Evolutionary conservation across 139 green algal genomes (phyloP), one percentile per base, ranked within the genome.

Genomic region (Chlamydomonas sp.): DNA sequence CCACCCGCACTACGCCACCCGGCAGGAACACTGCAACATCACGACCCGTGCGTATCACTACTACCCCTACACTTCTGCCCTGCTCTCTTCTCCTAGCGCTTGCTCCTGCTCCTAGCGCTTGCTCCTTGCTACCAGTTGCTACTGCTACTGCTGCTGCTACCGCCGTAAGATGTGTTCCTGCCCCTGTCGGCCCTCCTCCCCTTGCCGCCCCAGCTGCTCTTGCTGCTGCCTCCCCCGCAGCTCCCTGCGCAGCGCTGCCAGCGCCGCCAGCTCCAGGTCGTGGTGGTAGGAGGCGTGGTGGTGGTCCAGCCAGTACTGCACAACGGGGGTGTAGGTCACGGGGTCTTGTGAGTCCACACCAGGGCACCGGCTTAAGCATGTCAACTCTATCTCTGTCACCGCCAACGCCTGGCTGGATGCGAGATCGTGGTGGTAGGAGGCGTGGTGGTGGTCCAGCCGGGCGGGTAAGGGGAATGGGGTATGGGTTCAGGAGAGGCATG

Each of bases 291-390:
- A 91, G 49, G 89, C 88, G 79, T 96, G 93, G 72, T 94, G 93
- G 78, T 97, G 94, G 73, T 97, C 94, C 79, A 96, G 75, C 76
- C 93, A 89, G 5, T 90, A 89, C 84, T 95, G 94, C 87, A 94
- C 60, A 17, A 58, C 31, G 14, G 75, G 16, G 18, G 64, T 2
- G 2, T 76, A 80, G 71, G 18, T 86, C 62, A 83, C 1, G 8
- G 49, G 63, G 6, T 74, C 18, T 1, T 17, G 20, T 5, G 78
- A 58, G 12, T n/a, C 17, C 17, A 12, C 62, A 71, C 67, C 57
- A 85, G 1, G 2, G 78, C 16, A 14, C 69, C 62, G 16, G 57
- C 69, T 18, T 69, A 57, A 5, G 63, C 73, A 72, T 59, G 74
- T 58, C 2, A 58, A 60, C 60, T 59, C 63, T 83, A 80, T 17